phyloP scores from a whole-genome alignment of 2,329 filamentous ascomycete species.

The Calonectria pauciramosa region DNA sequence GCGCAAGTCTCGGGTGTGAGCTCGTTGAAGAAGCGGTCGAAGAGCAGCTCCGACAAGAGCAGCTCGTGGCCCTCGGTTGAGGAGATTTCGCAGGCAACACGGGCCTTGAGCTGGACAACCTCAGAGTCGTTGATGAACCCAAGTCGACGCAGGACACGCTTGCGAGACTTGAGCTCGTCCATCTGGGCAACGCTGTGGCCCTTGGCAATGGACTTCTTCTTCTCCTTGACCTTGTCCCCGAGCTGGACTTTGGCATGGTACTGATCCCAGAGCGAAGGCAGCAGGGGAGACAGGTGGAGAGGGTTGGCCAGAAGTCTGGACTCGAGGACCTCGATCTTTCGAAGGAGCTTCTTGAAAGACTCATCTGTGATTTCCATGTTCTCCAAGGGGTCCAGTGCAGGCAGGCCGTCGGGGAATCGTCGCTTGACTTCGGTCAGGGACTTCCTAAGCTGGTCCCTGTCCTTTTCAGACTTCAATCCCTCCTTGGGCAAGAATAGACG shows the following conservation, averaged over 20 bases:
- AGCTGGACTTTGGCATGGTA: constrained; percentile 86
- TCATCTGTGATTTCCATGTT: constrained; percentile 97
- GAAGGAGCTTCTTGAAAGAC: constrained; percentile 89
- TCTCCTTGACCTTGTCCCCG: constrained; percentile 83
- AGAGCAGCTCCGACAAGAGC: constrained; percentile 91
- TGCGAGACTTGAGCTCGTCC: constrained; percentile 95
- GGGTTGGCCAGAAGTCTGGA: constrained; percentile 90
- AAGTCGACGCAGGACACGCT: constrained; percentile 92
- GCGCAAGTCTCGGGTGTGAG: constrained; percentile 89
- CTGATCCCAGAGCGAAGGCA: constrained; percentile 88
- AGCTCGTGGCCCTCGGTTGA: constrained; percentile 92
- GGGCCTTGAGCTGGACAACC: constrained; percentile 96
- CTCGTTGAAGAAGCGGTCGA: constrained; percentile 99
- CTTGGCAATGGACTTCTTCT: constrained; percentile 88
- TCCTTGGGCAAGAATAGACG: constrained; percentile 88
- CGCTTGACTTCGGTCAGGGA: constrained; percentile 83
- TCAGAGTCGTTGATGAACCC: constrained; percentile 97
- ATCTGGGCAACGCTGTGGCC: constrained; percentile 92
- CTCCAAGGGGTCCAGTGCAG: constrained; percentile 91
- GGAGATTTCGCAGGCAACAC: constrained; percentile 97
- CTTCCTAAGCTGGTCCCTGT: constrained; percentile 77
- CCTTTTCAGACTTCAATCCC: constrained; percentile 72
- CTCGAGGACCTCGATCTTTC: constrained; percentile 98
- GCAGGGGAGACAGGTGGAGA: constrained; percentile 88
- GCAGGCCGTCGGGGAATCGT: constrained; percentile 92